Base-by-base conservation (phyloP, 2,329 filamentous ascomycete genomes). In the Aspergillus piperis region DNA sequence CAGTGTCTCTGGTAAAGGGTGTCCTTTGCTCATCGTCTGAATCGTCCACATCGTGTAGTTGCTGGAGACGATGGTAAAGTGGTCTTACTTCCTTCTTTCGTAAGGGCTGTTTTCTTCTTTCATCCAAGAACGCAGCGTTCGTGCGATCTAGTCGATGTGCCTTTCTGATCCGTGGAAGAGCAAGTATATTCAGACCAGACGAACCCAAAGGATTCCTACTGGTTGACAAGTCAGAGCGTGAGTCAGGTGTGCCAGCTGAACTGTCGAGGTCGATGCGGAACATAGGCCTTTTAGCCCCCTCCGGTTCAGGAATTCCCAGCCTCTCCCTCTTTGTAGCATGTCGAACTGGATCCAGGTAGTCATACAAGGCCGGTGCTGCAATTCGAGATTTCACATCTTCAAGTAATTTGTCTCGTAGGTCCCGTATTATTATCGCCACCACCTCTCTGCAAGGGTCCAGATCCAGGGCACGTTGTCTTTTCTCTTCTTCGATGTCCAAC, bases 381-480 rank as follows among this genome's bases (percentile, higher is more conserved):
- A 98, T 88, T 68, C 94, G 90, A 48, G 89, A 90, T 68, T 93
- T 92, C 70, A 98, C 90, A 73, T 97, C 92, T 65, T 90, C 87
- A 63, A 98, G 87, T 38, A 99, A 81, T 74, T 96, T 95, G 72
- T 96, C 90, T 61, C 86, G 88, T 72, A 99, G 81, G 74, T 98
- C 93, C 56, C 87, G 86, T 54, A 89, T 86, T 56, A 97, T 84
- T 48, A 90, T 84, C 62, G 93, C 88, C 41, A 92, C 82, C 36
- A 95, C 94, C 71, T 96, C 94, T 52, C 83, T 80, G 4, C 94
- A 91, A n/a, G 95, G 94, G 75, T 99, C 94, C 65, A 97, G 86
- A 72, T 96, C 90, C 70, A 90, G 89, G 17, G 93, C 93, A 55
- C 94, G 84, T 68, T 94, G 89, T 71, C 87, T 88, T 79, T 95